A percentile compares a stretch with the other conserved stretches of the same genome.
Conservation (phyloP, 2,329 filamentous ascomycete species). For the Arthrinium puccinioides region DNA sequence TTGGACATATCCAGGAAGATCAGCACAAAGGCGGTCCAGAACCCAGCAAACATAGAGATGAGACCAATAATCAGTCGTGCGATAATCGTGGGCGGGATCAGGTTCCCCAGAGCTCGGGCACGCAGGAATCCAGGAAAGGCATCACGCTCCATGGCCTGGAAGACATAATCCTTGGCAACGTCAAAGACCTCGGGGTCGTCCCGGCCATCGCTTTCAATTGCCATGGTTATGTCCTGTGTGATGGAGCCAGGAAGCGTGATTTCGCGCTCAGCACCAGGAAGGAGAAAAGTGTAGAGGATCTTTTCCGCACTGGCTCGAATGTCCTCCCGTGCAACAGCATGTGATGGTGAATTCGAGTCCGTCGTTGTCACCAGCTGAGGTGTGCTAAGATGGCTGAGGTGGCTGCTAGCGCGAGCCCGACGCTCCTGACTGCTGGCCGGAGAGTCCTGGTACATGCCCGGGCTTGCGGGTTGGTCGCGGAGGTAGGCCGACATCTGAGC, state of each 20-base stretch:
- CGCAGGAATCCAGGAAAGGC: slow-evolving; percentile 96
- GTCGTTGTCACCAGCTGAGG: slow-evolving; percentile 52
- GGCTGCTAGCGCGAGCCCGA: slow-evolving; percentile 40
- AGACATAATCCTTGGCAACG: slow-evolving; percentile 96
- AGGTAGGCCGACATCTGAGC: slow-evolving; percentile 89
- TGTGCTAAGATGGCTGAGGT: slow-evolving; percentile 53
- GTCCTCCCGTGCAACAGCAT: slow-evolving; percentile 81
- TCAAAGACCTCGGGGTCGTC: slow-evolving; percentile 98
- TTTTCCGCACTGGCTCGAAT: slow-evolving; percentile 93
- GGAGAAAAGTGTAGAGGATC: slow-evolving; percentile 95
- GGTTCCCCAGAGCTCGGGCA: slow-evolving; percentile 90
- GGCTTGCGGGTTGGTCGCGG: slow-evolving; percentile 53
- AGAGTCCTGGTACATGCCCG: slow-evolving; percentile 32
- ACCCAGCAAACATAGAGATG: slow-evolving; percentile 78
- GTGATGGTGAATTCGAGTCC: slow-evolving; percentile 75
- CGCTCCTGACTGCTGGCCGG: slow-evolving; percentile 43
- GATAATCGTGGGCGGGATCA: slow-evolving; percentile 86
- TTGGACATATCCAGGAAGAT: slow-evolving; percentile 81
- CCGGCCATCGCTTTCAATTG: slow-evolving; percentile 84
- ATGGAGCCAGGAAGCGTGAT: slow-evolving; percentile 89
- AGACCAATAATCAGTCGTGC: slow-evolving; percentile 80
- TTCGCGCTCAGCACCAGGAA: slow-evolving; percentile 92
- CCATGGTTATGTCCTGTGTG: slow-evolving; percentile 73
- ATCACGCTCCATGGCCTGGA: slow-evolving; percentile 98
- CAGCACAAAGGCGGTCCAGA: slow-evolving; percentile 90